These are phyloP conservation scores for Erigeron philadelphicus DNA, from an alignment of 140 eudicot genomes.

Conservation along the genomic window DNA sequence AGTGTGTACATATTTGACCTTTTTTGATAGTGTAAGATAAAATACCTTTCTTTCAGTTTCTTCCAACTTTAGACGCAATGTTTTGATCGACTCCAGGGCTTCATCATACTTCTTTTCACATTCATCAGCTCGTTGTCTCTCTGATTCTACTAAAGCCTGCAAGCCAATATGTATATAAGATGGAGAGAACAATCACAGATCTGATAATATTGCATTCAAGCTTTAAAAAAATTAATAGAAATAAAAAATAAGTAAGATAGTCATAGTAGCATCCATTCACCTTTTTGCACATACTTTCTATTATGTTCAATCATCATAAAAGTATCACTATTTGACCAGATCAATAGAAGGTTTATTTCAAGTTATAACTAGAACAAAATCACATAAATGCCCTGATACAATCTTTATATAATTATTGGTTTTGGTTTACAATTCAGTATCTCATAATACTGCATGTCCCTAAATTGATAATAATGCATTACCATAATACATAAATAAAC, in stretches of 20 bases:
- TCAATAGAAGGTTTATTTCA: background rate
- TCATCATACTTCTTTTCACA: slow-evolving; percentile 61
- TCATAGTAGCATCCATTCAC: background rate
- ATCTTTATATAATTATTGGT: background rate
- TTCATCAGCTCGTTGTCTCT: slow-evolving; percentile 70
- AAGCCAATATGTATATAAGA: slow-evolving; percentile 22
- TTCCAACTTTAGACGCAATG: slow-evolving; percentile 47
- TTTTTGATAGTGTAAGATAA: slow-evolving; percentile 7
- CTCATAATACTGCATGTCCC: background rate
- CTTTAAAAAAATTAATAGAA: slow-evolving; percentile 1
- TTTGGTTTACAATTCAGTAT: background rate
- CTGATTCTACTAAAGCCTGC: slow-evolving; percentile 56
- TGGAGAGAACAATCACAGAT: background rate
- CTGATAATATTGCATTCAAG: background rate
- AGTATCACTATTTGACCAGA: slow-evolving; percentile 2
- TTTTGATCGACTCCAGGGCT: slow-evolving; percentile 54
- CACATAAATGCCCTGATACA: background rate
- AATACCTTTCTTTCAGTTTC: slow-evolving; percentile 20
- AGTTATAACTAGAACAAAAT: background rate
- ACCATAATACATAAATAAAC: background rate
- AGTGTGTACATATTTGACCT: slow-evolving; percentile 4
- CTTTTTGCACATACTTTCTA: slow-evolving; percentile 2
- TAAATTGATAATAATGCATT: background rate
- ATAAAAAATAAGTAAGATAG: slow-evolving; percentile 2
- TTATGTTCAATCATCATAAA: background rate